Evolutionary conservation across 371 early-diverging fungal species (phyloP), one percentile per base, ranked within the genome.

Genomic region (Mortierella sp.): DNA sequence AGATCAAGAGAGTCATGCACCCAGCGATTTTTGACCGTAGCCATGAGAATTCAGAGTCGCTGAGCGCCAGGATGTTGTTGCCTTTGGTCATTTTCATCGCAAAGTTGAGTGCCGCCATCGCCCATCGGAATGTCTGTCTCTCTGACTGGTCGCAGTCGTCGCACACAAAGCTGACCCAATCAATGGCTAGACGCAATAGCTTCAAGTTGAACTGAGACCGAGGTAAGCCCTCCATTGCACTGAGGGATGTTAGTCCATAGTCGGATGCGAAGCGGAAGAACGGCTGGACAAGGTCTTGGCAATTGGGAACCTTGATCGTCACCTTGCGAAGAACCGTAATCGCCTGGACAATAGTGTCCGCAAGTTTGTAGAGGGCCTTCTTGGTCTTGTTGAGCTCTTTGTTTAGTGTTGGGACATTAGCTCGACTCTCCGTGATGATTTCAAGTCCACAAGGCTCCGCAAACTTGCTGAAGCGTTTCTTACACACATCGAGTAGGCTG

Each of bases 61-160:
- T 83, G 63, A 92, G 73, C 4, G 87, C 84, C 5, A 90, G 82
- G 45, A 94, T 88, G 28, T 89, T 88, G 55, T 86, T 86, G 48
- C 91, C 91, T n/a, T 89, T 85, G 53, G 92, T 91, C 81, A 91
- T 88, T 19, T 85, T 77, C 88, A 92, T 91, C 2, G 92, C 91
- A 72, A 93, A 92, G 69, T 94, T 93, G 2, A 96, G 84, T 1
- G 95, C 95, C 48, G 88, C 82, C 41, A 96, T 91, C 4, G 92
- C 92, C 96, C 96, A 96, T 24, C 93, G 86, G 81, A 94, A 93
- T 0, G 95, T 96, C 67, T 91, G 92, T 22, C 89, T 82, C 51
- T 93, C 92, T 16, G 87, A 86, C 0, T 90, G 91, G 46, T 86
- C 85, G 67, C 93, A 94, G 57, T 92, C 92, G 53, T 90, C 90